phyloP scores from a whole-genome alignment of 106 monocot genomes.

The Phalaenopsis aphrodite region DNA sequence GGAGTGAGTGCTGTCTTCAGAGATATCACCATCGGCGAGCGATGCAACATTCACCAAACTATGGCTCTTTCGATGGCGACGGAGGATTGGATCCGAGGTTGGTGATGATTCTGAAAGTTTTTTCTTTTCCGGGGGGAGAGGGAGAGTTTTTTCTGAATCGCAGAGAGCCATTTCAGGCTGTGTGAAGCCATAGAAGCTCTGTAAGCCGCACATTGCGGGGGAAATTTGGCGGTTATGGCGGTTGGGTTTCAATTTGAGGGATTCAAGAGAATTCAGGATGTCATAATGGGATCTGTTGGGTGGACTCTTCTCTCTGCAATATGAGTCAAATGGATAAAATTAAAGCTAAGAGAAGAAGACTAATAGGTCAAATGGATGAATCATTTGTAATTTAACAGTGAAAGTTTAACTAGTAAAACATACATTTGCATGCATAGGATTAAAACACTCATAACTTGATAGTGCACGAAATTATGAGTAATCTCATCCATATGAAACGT shows the following conservation, averaged over 20 bases:
- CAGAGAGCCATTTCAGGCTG: constrained; percentile 64
- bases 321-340: neutral
- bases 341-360: neutral
- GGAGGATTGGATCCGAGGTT: constrained; percentile 28
- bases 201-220: constrained; percentile 76
- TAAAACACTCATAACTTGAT: too few species aligned
- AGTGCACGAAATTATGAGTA: too few species aligned
- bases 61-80: constrained; percentile 41
- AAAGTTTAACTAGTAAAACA: too few species aligned
- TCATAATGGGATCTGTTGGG: constrained; percentile 26
- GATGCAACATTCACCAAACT: constrained; percentile 39
- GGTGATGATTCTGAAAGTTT: constrained; percentile 13
- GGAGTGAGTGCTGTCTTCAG: constrained; percentile 11
- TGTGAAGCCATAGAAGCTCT: constrained; percentile 58
- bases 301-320: constrained; percentile 52
- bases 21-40: constrained; percentile 20
- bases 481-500: too few species aligned
- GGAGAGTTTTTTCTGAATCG: constrained; percentile 16
- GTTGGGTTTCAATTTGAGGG: constrained; percentile 31
- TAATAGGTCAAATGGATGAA: neutral
- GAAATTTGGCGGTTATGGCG: constrained; percentile 18
- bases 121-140: constrained; percentile 22
- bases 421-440: too few species aligned
- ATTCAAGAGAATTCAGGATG: constrained; percentile 44
- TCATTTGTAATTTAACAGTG: too few species aligned